Evolutionary conservation across 805 yeast species (phyloP), one percentile per base, ranked within the genome.

Genomic region (Candida sithepensis): DNA sequence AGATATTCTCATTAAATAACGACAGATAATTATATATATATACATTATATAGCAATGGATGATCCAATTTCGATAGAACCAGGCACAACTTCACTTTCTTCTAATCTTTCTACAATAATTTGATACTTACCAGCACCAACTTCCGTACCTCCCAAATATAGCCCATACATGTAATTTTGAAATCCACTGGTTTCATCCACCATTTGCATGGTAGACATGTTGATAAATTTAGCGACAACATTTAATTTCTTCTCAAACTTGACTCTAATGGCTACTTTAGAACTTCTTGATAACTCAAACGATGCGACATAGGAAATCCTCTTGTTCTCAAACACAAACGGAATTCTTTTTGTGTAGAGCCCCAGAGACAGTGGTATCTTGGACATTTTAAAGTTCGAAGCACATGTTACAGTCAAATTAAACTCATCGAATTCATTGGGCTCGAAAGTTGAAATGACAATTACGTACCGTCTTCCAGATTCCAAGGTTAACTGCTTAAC

Each of bases 391-490:
- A 57, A 33, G 10, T 43, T 45, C 1, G 21, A 5, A 2, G 21
- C 32, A 19, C 68, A 62, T 46, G 65, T 66, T 4, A 70, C 33
- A 0, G 61, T 23, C 1, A 80, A 45, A 39, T 57, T 56, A 56
- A 67, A 81, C 1, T 51, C 44, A 2, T 60, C 56, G 13, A 46
- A 39, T 9, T 42, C 64, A 3, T 61, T 60, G 1, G 69, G 59
- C 3, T 70, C 70, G 53, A 69, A 77, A 0, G 79, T 70, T 1
- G 85, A 80, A 2, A 71, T 58, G 1, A 82, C 64, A 0, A 77
- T 52, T 22, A 74, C 67, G 53, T 80, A 82, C 14, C 54, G 54
- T 2, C 74, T 75, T 0, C 69, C 66, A 1, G 64, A 47, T 19
- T 51, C 48, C 9, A 69, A 41, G 13, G 49, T 51, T 14, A 73